Evolutionary conservation across 805 yeast genomes (phyloP).

Genomic region (Ogataea corticis): DNA sequence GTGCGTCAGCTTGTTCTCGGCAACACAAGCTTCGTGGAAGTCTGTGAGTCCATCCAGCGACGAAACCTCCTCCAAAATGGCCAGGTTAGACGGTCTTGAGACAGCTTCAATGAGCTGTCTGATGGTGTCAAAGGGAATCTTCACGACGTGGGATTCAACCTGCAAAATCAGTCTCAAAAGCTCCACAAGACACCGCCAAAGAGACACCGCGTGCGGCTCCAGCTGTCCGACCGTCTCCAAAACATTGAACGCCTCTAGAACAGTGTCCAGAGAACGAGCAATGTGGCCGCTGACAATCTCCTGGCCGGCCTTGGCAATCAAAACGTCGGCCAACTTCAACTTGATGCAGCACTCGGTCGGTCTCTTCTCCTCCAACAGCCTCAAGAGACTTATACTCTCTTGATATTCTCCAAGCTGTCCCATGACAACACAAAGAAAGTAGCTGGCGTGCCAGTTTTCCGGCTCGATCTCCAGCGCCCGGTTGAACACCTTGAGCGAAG

Average conservation of each 20-base stretch:
- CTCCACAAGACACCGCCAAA: slow-evolving; percentile 70
- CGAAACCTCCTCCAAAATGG: background rate
- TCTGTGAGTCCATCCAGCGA: slow-evolving; percentile 8
- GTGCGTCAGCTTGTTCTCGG: slow-evolving; percentile 21
- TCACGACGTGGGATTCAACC: slow-evolving; percentile 53
- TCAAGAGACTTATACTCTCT: slow-evolving; percentile 53
- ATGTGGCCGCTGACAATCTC: slow-evolving; percentile 61
- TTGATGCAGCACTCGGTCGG: slow-evolving; percentile 54
- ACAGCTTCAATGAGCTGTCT: slow-evolving; percentile 29
- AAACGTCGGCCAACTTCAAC: slow-evolving; percentile 56
- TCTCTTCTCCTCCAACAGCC: slow-evolving; percentile 36
- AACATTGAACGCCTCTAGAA: slow-evolving; percentile 38
- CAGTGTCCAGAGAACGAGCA: slow-evolving; percentile 59
- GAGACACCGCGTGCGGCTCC: slow-evolving; percentile 42
- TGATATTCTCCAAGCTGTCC: slow-evolving; percentile 66
- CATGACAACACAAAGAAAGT: slow-evolving; percentile 65
- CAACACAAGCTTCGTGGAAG: slow-evolving; percentile 2
- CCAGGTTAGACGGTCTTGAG: slow-evolving; percentile 10
- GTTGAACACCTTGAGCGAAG: slow-evolving; percentile 79
- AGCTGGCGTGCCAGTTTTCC: slow-evolving; percentile 59
- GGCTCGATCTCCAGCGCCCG: slow-evolving; percentile 59
- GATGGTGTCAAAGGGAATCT: slow-evolving; percentile 45
- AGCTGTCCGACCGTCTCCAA: slow-evolving; percentile 21
- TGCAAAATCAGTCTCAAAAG: slow-evolving; percentile 52
- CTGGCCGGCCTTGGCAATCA: slow-evolving; percentile 52